Conservation (phyloP, 2,329 filamentous ascomycete genomes). For the Calonectria pteridis region DNA sequence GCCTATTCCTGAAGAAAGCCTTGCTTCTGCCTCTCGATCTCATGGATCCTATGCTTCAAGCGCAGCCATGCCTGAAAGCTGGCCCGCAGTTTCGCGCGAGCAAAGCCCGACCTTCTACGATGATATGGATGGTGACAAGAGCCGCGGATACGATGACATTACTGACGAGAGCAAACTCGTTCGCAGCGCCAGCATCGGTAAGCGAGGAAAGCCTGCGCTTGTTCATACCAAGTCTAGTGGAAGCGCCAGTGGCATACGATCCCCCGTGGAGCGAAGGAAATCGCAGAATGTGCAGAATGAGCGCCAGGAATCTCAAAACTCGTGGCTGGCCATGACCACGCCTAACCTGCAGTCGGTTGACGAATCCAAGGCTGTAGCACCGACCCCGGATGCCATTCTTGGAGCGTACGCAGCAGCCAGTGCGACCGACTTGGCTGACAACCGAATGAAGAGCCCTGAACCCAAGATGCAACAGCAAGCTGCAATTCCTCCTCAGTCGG, state of each 20-base stretch:
- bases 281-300: slow-evolving; percentile 62
- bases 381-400: slow-evolving; percentile 62
- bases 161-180: slow-evolving; percentile 70
- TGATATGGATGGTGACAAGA: slow-evolving; percentile 61
- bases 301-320: slow-evolving; percentile 61
- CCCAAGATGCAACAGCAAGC: slow-evolving; percentile 32
- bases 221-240: slow-evolving; percentile 54
- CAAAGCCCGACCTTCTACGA: slow-evolving; percentile 63
- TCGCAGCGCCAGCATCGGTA: slow-evolving; percentile 71
- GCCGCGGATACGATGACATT: slow-evolving; percentile 57
- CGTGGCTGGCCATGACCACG: slow-evolving; percentile 57
- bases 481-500: neutral
- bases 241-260: slow-evolving; percentile 43
- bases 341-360: slow-evolving; percentile 32
- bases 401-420: slow-evolving; percentile 64
- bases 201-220: slow-evolving; percentile 69
- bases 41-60: slow-evolving; percentile 79
- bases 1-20: slow-evolving; percentile 80
- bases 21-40: slow-evolving; percentile 65
- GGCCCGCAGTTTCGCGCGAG: slow-evolving; percentile 64
- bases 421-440: slow-evolving; percentile 55
- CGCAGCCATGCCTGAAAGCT: slow-evolving; percentile 77
- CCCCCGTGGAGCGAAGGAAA: slow-evolving; percentile 56
- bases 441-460: slow-evolving; percentile 45
- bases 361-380: slow-evolving; percentile 26